Conservation (phyloP, 192 early-diverging fungal genomes). For the Linnemannia schmuckeri region DNA sequence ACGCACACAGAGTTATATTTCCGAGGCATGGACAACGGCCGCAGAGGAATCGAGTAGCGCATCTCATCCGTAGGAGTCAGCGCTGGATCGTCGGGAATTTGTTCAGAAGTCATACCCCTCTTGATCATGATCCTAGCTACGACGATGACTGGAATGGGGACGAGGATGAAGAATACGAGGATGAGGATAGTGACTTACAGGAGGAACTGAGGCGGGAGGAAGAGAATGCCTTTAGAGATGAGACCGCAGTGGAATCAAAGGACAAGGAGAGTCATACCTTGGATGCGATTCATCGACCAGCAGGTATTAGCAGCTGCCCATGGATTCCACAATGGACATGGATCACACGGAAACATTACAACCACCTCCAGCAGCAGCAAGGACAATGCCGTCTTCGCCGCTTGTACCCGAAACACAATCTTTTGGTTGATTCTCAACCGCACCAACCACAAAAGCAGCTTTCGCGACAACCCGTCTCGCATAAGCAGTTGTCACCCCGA, state of each 20-base stretch:
- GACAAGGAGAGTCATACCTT: not conserved
- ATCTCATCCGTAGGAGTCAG: not conserved
- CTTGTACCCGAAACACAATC: not conserved
- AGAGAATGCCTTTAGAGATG: not conserved
- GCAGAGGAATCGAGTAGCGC: not conserved
- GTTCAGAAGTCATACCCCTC: not conserved
- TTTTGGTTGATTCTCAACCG: slow-evolving; percentile 8
- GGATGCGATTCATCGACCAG: not conserved
- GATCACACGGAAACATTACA: not conserved
- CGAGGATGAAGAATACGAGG: not conserved
- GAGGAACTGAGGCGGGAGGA: not conserved
- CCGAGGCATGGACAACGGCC: not conserved
- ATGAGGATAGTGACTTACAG: not conserved
- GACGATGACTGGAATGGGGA: not conserved
- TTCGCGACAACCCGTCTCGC: not conserved
- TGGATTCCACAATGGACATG: slow-evolving; percentile 7
- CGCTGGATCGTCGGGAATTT: not conserved
- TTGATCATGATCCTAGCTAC: not conserved
- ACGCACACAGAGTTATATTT: not conserved
- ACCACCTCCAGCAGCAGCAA: not conserved
- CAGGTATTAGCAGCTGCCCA: not conserved
- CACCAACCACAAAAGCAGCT: slow-evolving; percentile 14
- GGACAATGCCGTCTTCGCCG: not conserved
- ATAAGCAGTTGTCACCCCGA: not conserved
- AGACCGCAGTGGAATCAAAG: not conserved